These are phyloP conservation scores for Calycina marina DNA, from an alignment of 2,329 filamentous ascomycete genomes.

Conservation along the genomic window DNA sequence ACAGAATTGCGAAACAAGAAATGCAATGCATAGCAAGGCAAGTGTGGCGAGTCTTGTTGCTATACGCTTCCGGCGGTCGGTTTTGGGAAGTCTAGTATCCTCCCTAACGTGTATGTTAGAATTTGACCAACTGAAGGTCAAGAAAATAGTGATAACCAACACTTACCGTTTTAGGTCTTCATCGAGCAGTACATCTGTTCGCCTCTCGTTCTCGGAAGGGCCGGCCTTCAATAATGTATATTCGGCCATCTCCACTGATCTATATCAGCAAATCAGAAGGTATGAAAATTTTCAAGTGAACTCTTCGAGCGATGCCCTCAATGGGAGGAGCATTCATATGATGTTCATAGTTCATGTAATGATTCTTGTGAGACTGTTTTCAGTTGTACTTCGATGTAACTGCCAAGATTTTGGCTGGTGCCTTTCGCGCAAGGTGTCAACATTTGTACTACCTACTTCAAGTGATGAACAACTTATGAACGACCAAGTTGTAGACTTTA, in stretches of 20 bases:
- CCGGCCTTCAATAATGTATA: slow-evolving; percentile 11
- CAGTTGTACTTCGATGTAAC: background rate
- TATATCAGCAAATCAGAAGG: too few species aligned
- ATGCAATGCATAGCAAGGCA: background rate
- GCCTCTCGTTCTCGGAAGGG: slow-evolving; percentile 8
- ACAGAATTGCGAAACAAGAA: slow-evolving; percentile 1
- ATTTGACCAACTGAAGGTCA: too few species aligned
- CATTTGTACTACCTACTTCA: too few species aligned
- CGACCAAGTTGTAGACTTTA: too few species aligned
- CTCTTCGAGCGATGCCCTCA: background rate
- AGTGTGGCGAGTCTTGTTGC: background rate
- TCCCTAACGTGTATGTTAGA: too few species aligned
- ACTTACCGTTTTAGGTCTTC: background rate
- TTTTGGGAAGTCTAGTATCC: too few species aligned
- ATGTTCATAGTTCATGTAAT: background rate
- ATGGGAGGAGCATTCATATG: background rate
- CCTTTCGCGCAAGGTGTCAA: slow-evolving; percentile 14
- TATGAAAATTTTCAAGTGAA: background rate
- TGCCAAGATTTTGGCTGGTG: slow-evolving; percentile 3
- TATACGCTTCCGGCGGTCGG: background rate
- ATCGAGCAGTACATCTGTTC: background rate
- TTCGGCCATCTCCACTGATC: slow-evolving; percentile 6
- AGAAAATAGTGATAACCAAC: background rate
- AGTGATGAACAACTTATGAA: too few species aligned
- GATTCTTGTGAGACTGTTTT: background rate